A percentile compares a stretch with the other conserved stretches of the same genome.
phyloP scores from a whole-genome alignment of 2,329 filamentous ascomycete species.

The Colletotrichum sojae region DNA sequence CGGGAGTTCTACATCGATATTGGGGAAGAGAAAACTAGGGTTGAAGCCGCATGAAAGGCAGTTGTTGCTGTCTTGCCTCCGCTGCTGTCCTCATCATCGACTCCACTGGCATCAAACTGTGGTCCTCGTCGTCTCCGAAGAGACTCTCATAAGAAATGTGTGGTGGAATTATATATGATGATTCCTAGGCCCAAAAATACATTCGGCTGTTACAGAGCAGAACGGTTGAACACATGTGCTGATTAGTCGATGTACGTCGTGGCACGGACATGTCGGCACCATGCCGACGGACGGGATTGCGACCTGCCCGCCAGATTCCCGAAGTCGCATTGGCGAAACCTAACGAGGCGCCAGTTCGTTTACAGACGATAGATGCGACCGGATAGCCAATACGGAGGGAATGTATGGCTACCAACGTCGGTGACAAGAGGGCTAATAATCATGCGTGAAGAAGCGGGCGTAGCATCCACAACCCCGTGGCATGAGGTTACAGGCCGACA shows the following conservation, averaged over 20 bases:
- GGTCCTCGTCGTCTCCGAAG: no score
- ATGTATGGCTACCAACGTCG: background rate
- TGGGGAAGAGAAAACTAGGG: no score
- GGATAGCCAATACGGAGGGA: constrained; percentile 2
- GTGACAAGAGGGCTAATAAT: background rate
- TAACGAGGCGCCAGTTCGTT: background rate
- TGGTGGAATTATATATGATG: no score
- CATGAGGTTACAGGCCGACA: constrained; percentile 17
- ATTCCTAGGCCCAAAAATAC: no score
- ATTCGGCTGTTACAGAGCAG: no score
- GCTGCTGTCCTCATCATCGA: no score
- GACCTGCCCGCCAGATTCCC: constrained; percentile 2
- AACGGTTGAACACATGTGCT: no score
- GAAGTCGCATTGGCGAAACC: constrained; percentile 19
- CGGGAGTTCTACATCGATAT: no score
- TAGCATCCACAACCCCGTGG: background rate
- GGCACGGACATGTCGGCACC: constrained; percentile 27
- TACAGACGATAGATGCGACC: background rate
- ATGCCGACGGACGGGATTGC: constrained; percentile 15
- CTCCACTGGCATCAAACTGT: no score
- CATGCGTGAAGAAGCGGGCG: background rate
- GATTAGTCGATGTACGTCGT: constrained; percentile 6
- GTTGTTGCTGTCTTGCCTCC: no score
- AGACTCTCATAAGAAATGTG: no score
- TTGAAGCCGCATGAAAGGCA: no score